Evolutionary conservation across 306 rosid genomes (phyloP).

Genomic region (Fagus crenata): DNA sequence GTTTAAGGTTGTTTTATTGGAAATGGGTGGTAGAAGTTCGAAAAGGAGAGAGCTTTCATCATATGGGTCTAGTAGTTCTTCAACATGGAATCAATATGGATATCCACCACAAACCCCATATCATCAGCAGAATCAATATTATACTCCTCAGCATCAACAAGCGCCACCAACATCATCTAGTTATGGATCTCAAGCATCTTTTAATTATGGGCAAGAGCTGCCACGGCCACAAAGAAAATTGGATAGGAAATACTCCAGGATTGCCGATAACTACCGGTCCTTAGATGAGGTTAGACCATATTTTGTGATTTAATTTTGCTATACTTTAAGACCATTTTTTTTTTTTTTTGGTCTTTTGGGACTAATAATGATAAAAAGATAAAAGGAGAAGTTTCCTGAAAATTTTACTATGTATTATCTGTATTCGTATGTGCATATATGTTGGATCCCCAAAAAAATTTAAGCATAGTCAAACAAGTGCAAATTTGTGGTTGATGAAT

Average conservation of each 20-base stretch:
- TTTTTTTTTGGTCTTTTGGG: not conserved
- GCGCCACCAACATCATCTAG: constrained; percentile 33
- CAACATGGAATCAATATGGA: constrained; percentile 49
- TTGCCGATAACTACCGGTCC: constrained; percentile 75
- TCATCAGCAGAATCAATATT: constrained; percentile 37
- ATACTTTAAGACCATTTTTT: constrained; percentile 13
- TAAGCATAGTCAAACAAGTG: not conserved
- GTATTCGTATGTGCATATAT: not conserved
- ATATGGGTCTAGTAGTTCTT: constrained; percentile 39
- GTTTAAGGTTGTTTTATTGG: not conserved
- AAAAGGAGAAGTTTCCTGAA: not conserved
- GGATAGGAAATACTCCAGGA: constrained; percentile 68
- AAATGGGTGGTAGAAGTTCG: constrained; percentile 68
- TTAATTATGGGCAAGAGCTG: constrained; percentile 30
- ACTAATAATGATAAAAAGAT: not conserved
- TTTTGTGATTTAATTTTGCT: constrained; percentile 16
- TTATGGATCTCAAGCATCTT: constrained; percentile 27
- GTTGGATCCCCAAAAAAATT: not conserved
- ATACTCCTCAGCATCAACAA: constrained; percentile 42
- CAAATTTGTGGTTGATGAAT: not conserved
- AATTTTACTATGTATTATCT: not conserved
- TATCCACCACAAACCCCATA: constrained; percentile 47
- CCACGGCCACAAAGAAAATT: constrained; percentile 45
- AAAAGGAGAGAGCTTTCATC: constrained; percentile 43
- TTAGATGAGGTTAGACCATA: constrained; percentile 67